Base-by-base conservation (phyloP, 192 early-diverging fungal genomes). In the Chytriomyces sp. region DNA sequence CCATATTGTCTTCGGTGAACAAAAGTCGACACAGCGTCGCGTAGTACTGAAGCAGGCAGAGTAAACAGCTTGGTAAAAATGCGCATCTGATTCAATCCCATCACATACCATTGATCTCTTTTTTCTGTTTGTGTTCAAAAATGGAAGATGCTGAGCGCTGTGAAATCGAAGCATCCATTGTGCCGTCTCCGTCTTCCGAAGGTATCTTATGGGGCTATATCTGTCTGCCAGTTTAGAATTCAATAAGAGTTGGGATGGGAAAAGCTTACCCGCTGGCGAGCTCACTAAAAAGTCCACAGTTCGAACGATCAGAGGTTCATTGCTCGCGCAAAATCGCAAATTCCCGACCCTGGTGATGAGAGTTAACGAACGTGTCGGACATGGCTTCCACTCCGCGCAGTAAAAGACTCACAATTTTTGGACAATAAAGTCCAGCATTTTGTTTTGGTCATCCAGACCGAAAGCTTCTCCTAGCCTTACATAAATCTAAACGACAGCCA, bases 401-500 rank as follows among this genome's bases (percentile, higher is more conserved):
- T 35, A 20, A 45, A 35, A 11, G 5, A 63, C 81, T 82, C 81
- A 91, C 90, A 91, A 82, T 79, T 91, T 91, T 61, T 84, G 89
- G 67, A 92, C 85, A 62, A 92, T 85, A 18, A 92, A 69, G 82
- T 91, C 84, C 24, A 93, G 64, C 71, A 93, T 86, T 48, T 72
- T 71, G 50, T 60, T 72, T 35, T 77, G 79, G 77, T 92, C 89
- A 47, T 86, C 88, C 45, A 95, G 78, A 18, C 91, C 91, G 78
- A 93, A 91, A 45, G 86, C 72, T 61, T 90, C 89, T 16, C 86
- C 83, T 53, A 96, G 80, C 46, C 86, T 78, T 0, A 82, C 80
- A 69, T 91, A 96, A 7, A 94, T 89, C 71, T 94, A 46, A 93
- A 90, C 24, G 94, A 75, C 94, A 96, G 28, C 89, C 89, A 60